Percentiles rank a stretch among this genome's conserved stretches.
phyloP scores from a whole-genome alignment of 768 basidiomycete genomes.

The Termitomyces sp. region DNA sequence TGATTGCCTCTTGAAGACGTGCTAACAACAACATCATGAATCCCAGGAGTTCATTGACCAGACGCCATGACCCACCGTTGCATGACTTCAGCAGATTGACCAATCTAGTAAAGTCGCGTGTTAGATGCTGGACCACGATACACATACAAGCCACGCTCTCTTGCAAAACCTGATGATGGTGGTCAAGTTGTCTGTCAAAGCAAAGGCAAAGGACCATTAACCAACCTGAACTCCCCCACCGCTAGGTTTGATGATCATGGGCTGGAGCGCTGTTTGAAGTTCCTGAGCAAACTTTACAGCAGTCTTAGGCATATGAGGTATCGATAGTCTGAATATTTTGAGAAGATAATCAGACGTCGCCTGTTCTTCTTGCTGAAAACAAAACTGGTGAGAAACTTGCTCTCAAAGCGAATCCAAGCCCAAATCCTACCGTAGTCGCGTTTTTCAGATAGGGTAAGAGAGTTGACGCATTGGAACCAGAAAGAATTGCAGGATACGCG shows the following conservation, averaged over 20 bases:
- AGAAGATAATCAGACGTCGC: conserved; percentile 81
- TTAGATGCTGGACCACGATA: conserved; percentile 75
- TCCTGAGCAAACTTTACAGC: conserved; percentile 85
- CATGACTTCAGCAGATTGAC: conserved; percentile 82
- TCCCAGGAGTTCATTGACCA: background rate
- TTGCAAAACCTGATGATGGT: conserved; percentile 60
- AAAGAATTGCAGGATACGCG: conserved; percentile 81
- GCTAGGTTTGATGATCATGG: conserved; percentile 87
- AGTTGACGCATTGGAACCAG: conserved; percentile 75
- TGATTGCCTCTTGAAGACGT: conserved; percentile 58
- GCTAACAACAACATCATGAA: conserved; percentile 25
- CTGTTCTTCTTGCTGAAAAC: conserved; percentile 70
- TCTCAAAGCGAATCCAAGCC: background rate
- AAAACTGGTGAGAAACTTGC: background rate
- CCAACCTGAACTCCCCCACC: conserved; percentile 61
- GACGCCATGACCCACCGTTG: conserved; percentile 46
- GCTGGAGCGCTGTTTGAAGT: conserved; percentile 73
- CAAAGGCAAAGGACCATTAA: background rate
- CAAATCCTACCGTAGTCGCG: conserved; percentile 53
- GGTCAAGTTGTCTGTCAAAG: background rate
- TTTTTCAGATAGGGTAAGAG: conserved; percentile 89
- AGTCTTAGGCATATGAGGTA: conserved; percentile 88
- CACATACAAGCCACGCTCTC: conserved; percentile 94
- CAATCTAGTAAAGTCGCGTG: conserved; percentile 77
- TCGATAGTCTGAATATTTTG: conserved; percentile 78